A percentile compares a stretch with the other conserved stretches of the same genome.
These are phyloP conservation scores for Ceratobasidium sp. DNA, from an alignment of 1,284 basidiomycete species.

Conservation along the genomic window DNA sequence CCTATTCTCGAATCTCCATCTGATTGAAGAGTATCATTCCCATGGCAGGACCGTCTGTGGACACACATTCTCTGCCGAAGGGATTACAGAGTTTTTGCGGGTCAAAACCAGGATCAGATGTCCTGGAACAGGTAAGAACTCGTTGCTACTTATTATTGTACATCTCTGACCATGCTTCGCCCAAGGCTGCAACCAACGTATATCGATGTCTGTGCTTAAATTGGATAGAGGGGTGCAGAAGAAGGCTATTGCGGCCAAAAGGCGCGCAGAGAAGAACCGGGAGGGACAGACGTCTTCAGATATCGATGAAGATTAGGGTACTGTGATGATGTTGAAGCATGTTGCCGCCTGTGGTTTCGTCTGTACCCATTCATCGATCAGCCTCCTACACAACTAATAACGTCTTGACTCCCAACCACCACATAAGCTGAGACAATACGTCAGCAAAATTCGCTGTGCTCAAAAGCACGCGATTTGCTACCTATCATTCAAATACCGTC, in stretches of 20 bases:
- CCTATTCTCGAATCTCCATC: slow-evolving; percentile 26
- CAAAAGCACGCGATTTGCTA: no score
- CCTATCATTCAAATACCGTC: no score
- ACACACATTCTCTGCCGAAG: slow-evolving; percentile 75
- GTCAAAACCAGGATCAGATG: slow-evolving; percentile 57
- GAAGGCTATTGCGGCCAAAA: slow-evolving; percentile 49
- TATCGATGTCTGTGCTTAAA: slow-evolving; percentile 65
- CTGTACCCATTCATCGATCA: no score
- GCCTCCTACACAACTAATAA: no score
- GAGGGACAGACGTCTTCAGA: slow-evolving; percentile 48
- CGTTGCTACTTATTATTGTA: no score
- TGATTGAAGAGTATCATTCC: slow-evolving; percentile 8
- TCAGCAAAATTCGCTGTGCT: no score
- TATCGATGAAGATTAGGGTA: slow-evolving; percentile 47
- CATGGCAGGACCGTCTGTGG: slow-evolving; percentile 66
- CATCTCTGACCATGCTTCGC: no score
- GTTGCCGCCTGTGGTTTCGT: no score
- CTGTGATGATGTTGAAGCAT: no score
- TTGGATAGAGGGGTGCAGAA: slow-evolving; percentile 50
- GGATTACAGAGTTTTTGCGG: slow-evolving; percentile 67
- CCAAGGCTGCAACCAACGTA: slow-evolving; percentile 58
- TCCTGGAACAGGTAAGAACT: slow-evolving; percentile 71
- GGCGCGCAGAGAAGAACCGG: slow-evolving; percentile 42
- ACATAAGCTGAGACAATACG: no score
- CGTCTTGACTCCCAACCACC: no score